A percentile compares a stretch with the other conserved stretches of the same genome.
These are phyloP conservation scores for Hydnomerulius pinastri DNA, from an alignment of 768 basidiomycete species.

Conservation along the genomic window DNA sequence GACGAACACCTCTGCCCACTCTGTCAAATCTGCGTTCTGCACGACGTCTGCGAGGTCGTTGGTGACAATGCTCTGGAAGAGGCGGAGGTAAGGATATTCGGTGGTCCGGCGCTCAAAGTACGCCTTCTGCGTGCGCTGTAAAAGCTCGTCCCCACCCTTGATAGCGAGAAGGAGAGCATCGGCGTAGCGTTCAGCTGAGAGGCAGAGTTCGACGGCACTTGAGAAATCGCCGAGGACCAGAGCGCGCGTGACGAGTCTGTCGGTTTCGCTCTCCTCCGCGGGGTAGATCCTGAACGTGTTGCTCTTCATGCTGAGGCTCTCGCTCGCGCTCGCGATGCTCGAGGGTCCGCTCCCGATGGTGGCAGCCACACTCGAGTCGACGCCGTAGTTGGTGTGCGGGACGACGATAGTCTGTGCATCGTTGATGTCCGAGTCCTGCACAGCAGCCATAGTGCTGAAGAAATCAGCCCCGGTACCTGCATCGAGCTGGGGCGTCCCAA, in stretches of 20 bases:
- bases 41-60: conserved; percentile 93
- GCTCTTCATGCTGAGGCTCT: conserved; percentile 53
- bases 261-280: conserved; percentile 80
- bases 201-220: conserved; percentile 87
- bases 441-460: conserved; percentile 76
- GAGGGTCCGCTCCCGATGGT: conserved; percentile 92
- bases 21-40: conserved; percentile 90
- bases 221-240: conserved; percentile 95
- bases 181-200: conserved; percentile 86
- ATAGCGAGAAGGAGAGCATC: conserved; percentile 95
- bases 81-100: conserved; percentile 81
- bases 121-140: conserved; percentile 86
- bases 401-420: conserved; percentile 49
- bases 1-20: conserved; percentile 97
- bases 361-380: conserved; percentile 92
- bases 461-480: conserved; percentile 70
- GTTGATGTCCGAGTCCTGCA: conserved; percentile 42
- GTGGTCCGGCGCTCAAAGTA: conserved; percentile 87
- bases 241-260: conserved; percentile 87
- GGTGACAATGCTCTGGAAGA: conserved; percentile 93
- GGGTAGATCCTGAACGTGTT: conserved; percentile 93
- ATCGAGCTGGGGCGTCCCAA: conserved; percentile 65
- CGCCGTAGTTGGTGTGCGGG: conserved; percentile 76
- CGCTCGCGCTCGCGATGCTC: conserved; percentile 67
- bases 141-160: conserved; percentile 84